Evolutionary conservation across 116 monocot species (phyloP).

Genomic region (Cymodocea nodosa): DNA sequence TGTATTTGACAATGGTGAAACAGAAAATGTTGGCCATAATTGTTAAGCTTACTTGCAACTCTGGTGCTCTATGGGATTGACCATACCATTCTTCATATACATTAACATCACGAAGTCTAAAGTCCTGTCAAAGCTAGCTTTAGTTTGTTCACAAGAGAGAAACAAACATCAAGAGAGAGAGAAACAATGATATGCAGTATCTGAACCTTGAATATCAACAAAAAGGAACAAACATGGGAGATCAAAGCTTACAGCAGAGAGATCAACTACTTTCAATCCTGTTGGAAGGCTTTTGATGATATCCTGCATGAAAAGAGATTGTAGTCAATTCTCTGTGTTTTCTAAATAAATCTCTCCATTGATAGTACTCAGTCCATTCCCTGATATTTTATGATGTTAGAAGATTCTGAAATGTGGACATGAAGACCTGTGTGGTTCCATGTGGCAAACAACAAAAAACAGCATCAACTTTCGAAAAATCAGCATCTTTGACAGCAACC

Average conservation of each 20-base stretch:
- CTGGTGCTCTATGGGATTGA: constrained; percentile 78
- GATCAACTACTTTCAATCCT: constrained; percentile 80
- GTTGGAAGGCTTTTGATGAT: constrained; percentile 76
- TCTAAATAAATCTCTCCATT: too few relatives aligned
- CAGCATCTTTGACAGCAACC: constrained; percentile 80
- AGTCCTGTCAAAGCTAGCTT: constrained; percentile 44
- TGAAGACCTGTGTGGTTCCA: constrained; percentile 87
- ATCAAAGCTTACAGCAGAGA: constrained; percentile 69
- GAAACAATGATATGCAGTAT: background rate
- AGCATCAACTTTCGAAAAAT: constrained; percentile 93
- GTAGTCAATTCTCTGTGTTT: too few relatives aligned
- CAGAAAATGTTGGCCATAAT: too few relatives aligned
- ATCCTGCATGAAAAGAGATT: constrained; percentile 34
- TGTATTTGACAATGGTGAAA: too few relatives aligned
- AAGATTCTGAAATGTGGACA: background rate
- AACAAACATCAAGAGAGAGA: background rate
- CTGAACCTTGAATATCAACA: background rate
- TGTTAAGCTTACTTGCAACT: constrained; percentile 55
- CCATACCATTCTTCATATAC: constrained; percentile 97
- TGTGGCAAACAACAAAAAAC: constrained; percentile 98
- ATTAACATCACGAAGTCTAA: constrained; percentile 57
- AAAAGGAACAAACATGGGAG: background rate
- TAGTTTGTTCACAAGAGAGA: background rate
- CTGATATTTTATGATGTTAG: background rate
- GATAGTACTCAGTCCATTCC: background rate